phyloP scores from a whole-genome alignment of 208 protist genomes.

The Acanthamoeba culbertsoni region DNA sequence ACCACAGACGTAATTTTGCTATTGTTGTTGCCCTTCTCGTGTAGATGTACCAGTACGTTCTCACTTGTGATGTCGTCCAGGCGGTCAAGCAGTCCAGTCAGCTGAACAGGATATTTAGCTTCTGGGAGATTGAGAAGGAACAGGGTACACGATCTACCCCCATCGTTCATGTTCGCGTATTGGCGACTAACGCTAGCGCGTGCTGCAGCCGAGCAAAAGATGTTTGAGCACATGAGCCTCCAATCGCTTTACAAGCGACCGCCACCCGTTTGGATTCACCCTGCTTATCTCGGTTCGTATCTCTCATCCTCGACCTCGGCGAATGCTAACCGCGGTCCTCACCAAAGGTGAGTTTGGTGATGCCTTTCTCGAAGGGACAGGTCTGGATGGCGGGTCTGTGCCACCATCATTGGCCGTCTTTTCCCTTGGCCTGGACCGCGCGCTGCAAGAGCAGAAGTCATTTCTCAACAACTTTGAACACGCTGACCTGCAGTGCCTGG shows the following conservation, averaged over 20 bases:
- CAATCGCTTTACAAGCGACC: slow-evolving; percentile 60
- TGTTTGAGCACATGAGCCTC: slow-evolving; percentile 61
- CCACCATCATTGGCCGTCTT: slow-evolving; percentile 55
- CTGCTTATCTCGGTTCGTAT: slow-evolving; percentile 1
- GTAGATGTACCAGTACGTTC: not conserved
- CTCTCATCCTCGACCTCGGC: not conserved
- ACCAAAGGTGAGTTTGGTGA: slow-evolving; percentile 56
- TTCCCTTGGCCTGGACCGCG: slow-evolving; percentile 28
- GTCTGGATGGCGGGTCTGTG: slow-evolving; percentile 52
- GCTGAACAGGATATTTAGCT: slow-evolving; percentile 58
- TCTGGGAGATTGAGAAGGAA: slow-evolving; percentile 61
- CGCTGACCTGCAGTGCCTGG: slow-evolving; percentile 44
- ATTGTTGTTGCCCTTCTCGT: not conserved
- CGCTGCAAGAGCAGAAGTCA: slow-evolving; percentile 25
- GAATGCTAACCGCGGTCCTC: not conserved
- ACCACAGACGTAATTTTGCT: not conserved
- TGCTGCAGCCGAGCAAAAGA: slow-evolving; percentile 15
- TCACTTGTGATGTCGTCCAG: too few relatives aligned
- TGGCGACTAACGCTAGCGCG: not conserved
- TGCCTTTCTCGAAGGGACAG: slow-evolving; percentile 56
- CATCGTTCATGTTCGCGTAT: not conserved
- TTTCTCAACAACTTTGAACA: slow-evolving; percentile 57
- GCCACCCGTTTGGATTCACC: slow-evolving; percentile 56
- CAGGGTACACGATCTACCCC: not conserved
- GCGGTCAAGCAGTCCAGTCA: slow-evolving; percentile 49